A percentile compares a stretch with the other conserved stretches of the same genome.
phyloP scores from a whole-genome alignment of 225 moss, liverwort and hornwort genomes.

The Bryum argenteum region DNA sequence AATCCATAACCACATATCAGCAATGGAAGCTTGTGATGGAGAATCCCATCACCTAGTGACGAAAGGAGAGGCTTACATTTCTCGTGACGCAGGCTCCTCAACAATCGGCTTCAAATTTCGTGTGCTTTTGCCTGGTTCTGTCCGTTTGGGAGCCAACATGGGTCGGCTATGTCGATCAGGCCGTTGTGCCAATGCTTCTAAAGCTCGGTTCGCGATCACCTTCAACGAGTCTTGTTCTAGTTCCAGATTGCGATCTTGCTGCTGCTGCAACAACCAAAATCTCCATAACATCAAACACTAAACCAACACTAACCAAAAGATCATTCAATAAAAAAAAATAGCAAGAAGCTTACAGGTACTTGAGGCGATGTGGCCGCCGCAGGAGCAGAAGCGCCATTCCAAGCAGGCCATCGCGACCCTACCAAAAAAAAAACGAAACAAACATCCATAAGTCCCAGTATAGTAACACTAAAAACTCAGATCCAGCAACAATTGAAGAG shows the following conservation, averaged over 20 bases:
- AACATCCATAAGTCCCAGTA: conserved; percentile 23
- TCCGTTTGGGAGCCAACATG: conserved; percentile 42
- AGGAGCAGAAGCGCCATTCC: conserved; percentile 18
- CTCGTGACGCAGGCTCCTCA: conserved; percentile 28
- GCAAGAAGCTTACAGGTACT: conserved; percentile 33
- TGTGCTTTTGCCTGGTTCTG: conserved; percentile 25
- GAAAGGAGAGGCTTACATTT: conserved; percentile 24
- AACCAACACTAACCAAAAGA: neutral
- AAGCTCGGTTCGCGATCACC: conserved; percentile 39
- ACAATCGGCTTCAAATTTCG: neutral
- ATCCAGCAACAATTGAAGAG: conserved; percentile 7
- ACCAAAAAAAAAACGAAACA: conserved; percentile 27
- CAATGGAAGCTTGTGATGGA: neutral
- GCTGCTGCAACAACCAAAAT: conserved; percentile 37
- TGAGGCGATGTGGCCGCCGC: conserved; percentile 12
- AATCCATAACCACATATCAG: neutral
- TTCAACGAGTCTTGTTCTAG: conserved; percentile 29
- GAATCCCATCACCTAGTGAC: neutral
- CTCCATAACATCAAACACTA: neutral
- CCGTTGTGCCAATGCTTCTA: conserved; percentile 52
- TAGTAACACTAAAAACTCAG: conserved; percentile 1
- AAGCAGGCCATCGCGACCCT: conserved; percentile 60
- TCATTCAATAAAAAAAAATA: neutral
- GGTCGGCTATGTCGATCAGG: conserved; percentile 32
- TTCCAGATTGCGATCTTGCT: conserved; percentile 33